phyloP scores from a whole-genome alignment of 345 rosid species.

The Populus davidiana region DNA sequence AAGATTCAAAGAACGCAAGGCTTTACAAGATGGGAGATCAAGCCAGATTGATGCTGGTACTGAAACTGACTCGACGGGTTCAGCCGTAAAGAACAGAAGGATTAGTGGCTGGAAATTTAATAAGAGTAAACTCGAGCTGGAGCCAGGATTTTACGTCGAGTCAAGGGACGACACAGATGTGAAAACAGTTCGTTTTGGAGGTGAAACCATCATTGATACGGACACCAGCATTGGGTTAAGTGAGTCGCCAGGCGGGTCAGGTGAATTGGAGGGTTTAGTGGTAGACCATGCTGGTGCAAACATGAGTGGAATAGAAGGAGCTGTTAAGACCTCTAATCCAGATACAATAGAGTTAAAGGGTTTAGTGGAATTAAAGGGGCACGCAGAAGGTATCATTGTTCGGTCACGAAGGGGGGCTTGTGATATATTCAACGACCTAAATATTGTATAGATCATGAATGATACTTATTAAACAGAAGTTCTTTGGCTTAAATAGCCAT shows the following conservation, averaged over 20 bases:
- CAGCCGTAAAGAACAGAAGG: conserved; percentile 50
- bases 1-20: conserved; percentile 41
- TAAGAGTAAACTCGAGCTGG: conserved; percentile 60
- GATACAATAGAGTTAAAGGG: conserved; percentile 8
- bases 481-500: no score
- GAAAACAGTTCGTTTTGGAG: conserved; percentile 32
- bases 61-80: neutral
- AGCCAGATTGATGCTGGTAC: conserved; percentile 5
- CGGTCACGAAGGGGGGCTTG: conserved; percentile 35
- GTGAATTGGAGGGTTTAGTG: neutral
- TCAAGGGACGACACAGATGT: neutral
- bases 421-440: no score
- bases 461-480: no score
- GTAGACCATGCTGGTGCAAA: neutral
- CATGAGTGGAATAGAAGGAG: neutral
- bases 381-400: conserved; percentile 46
- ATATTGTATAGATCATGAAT: no score
- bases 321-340: conserved; percentile 19
- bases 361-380: no score
- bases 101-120: conserved; percentile 92
- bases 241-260: neutral
- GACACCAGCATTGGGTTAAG: conserved; percentile 2
- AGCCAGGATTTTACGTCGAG: conserved; percentile 57
- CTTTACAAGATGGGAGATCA: neutral
- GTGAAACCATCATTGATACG: conserved; percentile 20